Evolutionary conservation across 75 land plant genomes (phyloP).

Genomic region (Adiantum capillusveneris): DNA sequence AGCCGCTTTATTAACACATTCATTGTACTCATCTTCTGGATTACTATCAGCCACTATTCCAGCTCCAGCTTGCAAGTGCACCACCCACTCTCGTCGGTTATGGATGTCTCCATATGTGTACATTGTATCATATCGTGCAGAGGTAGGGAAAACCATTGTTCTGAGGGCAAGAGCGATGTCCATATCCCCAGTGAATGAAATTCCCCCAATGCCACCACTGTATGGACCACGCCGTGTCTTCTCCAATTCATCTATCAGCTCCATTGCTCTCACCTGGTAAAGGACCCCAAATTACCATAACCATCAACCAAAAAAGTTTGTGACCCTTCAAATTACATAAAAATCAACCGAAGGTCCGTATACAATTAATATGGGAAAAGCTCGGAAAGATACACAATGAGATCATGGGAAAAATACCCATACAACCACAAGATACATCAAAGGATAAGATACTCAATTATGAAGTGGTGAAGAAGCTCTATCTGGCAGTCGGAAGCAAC

Average conservation of each 20-base stretch:
- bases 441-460: no score
- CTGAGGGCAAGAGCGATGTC: constrained; percentile 90
- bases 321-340: no score
- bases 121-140: constrained; percentile 56
- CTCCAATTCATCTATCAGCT: constrained; percentile 88
- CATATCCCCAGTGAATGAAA: constrained; percentile 89
- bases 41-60: constrained; percentile 93
- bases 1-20: constrained; percentile 93
- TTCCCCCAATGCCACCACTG: constrained; percentile 91
- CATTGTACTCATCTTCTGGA: constrained; percentile 78
- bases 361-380: no score
- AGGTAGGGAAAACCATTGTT: constrained; percentile 79
- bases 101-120: constrained; percentile 55
- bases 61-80: constrained; percentile 87
- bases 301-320: no score
- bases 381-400: no score
- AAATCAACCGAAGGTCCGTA: no score
- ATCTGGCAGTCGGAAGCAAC: no score
- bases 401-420: no score
- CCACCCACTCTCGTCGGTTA: constrained; percentile 76
- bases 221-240: constrained; percentile 90
- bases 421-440: no score
- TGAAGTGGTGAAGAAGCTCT: no score
- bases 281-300: no score
- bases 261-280: constrained; percentile 99